Base-by-base conservation (phyloP, 805 yeast genomes). In the Candida xiaguanensis region DNA sequence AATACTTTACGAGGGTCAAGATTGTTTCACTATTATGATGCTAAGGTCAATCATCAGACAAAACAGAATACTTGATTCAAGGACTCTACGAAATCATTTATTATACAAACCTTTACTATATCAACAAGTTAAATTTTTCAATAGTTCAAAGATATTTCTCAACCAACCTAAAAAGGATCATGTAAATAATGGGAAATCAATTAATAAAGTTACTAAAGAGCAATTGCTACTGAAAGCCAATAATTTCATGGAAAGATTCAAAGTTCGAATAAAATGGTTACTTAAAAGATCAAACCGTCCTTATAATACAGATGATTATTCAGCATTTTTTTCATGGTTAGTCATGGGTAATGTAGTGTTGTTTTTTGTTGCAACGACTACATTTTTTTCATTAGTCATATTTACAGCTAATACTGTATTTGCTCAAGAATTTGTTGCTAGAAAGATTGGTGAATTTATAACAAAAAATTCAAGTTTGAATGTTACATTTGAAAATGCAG, bases 261-360 rank as follows among this genome's bases (percentile, higher is more conserved):
- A 46, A 31, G 56, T 70, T 13, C 58, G 71, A 36, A 40, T 82
- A 38, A 82, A 80, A 56, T 89, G 96, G 95, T 56, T 79, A 2
- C 59, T 93, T 38, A 85, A 85, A 41, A 72, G 76, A 38, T 84
- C 87, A 9, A 77, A 80, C 48, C 71, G 95, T 13, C 96, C 96
- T 1, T 86, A 87, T 65, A 90, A 84, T 56, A 77, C 85, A n/a
- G 98, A 93, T 61, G 97, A 91, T 53, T 75, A 89, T 40, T 77
- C 88, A 25, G 98, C 98, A 2, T 72, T 93, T 45, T 78, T 91
- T 42, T 85, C 96, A 5, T 90, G 98, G 96, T 65, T 93, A 20
- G 75, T 93, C 35, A 82, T 93, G 56, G 95, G 96, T 2, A 91
- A 93, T 53, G 81, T 85, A 2, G 58, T 87, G 7, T 69, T 95